Base-by-base conservation (phyloP, 352 stramenopile species). In the Phytophthora pseudosyringae region DNA sequence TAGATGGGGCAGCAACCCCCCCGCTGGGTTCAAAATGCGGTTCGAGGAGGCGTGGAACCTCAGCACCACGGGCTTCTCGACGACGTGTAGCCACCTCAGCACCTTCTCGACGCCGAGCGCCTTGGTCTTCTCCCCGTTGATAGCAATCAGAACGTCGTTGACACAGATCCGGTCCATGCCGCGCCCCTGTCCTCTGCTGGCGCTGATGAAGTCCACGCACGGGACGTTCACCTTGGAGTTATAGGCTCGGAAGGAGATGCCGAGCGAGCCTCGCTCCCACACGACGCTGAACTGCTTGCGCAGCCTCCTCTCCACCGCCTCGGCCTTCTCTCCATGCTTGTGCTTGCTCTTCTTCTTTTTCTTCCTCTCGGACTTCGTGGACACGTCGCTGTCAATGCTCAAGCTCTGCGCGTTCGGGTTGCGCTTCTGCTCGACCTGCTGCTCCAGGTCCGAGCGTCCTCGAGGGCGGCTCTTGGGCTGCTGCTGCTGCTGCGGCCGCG, bases 121-220 rank as follows among this genome's bases (percentile, higher is more conserved):
- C 68, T 91, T 89, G 39, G 84, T 93, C 65, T 89, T 90, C 55
- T 93, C 78, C 26, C 84, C 84, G 33, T 93, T 91, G 58, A 93
- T 90, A 16, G 81, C 78, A 61, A 93, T 88, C 11, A 93, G 76
- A 58, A 93, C 84, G 66, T 93, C 84, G 67, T 91, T 93, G 18
- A 93, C 59, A 63, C 84, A 93, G 9, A 93, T 77, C 36, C 73
- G 64, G 21, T 91, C 82, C 84, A 93, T 93, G 21, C 77, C 78
- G 35, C 82, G 82, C n/a, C 83, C 83, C 32, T 81, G 55, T 39
- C 83, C 83, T n/a, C 80, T 72, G 5, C 41, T 57, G 3, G 65
- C 39, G 43, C 69, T 78, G 55, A 93, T 93, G 49, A 86, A 88
- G 56, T 91, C 83, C 5, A 91, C 84, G 16, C 75, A 86, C 11